These are phyloP conservation scores for Mentha longifolia DNA, from an alignment of 257 asterid genomes.

Conservation along the genomic window DNA sequence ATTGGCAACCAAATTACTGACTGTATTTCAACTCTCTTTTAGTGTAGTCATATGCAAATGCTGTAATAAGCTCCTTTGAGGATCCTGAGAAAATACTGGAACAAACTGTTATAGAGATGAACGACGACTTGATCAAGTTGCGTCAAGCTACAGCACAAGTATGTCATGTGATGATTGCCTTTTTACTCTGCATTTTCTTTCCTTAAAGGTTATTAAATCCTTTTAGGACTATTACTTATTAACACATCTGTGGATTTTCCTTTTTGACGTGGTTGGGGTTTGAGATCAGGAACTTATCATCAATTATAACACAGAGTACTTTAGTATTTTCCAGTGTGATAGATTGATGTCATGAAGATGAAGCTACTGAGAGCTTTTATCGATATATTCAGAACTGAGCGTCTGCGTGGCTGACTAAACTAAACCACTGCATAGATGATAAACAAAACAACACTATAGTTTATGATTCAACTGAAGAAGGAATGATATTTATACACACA, in stretches of 20 bases:
- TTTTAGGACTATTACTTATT: not conserved
- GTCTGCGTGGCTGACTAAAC: not conserved
- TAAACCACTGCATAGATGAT: not conserved
- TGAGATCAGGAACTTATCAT: not conserved
- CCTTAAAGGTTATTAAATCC: not conserved
- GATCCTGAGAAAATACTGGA: constrained; percentile 98
- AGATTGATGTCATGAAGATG: not conserved
- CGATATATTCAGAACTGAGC: constrained; percentile 1
- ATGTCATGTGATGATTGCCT: constrained; percentile 34
- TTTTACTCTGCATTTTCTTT: constrained; percentile 17
- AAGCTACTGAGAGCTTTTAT: constrained; percentile 17
- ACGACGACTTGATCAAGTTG: constrained; percentile 84
- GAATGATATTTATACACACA: not conserved
- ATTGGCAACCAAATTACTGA: constrained; percentile 26
- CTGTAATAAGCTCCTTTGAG: constrained; percentile 81
- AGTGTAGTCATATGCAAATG: constrained; percentile 88
- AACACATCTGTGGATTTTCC: not conserved
- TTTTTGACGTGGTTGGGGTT: not conserved
- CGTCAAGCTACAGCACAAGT: constrained; percentile 99
- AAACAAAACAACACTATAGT: not conserved
- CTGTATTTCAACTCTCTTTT: constrained; percentile 10
- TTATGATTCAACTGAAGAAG: constrained; percentile 3
- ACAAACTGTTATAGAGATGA: constrained; percentile 93
- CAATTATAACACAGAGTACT: not conserved
- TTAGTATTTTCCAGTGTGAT: not conserved